Evolutionary conservation across 306 rosid species (phyloP).

Genomic region (Quercus rubra): DNA sequence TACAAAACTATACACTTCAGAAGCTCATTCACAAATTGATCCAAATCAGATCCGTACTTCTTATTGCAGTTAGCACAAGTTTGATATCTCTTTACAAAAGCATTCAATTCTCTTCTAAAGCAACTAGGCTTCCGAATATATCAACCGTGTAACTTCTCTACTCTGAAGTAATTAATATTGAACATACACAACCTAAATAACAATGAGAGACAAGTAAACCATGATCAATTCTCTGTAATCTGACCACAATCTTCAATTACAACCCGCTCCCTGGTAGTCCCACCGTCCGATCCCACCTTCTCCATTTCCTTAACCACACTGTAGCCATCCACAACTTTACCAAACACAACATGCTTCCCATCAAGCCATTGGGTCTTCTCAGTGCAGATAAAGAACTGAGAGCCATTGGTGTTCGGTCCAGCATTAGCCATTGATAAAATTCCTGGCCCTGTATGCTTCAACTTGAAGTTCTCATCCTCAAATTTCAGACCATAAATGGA

Average conservation of each 20-base stretch:
- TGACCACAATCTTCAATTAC: slow-evolving; percentile 81
- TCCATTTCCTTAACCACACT: slow-evolving; percentile 72
- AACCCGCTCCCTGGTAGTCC: slow-evolving; percentile 51
- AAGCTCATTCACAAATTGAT: background rate
- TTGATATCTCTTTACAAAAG: background rate
- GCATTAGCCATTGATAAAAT: slow-evolving; percentile 88
- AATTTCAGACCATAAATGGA: slow-evolving; percentile 75
- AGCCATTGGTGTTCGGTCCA: slow-evolving; percentile 72
- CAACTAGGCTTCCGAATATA: background rate
- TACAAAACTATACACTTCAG: too few species aligned
- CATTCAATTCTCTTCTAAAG: background rate
- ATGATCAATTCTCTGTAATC: slow-evolving; percentile 29
- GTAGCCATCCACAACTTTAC: slow-evolving; percentile 78
- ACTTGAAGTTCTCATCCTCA: slow-evolving; percentile 66
- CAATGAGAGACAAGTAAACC: background rate
- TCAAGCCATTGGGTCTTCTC: slow-evolving; percentile 66
- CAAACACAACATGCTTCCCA: slow-evolving; percentile 90
- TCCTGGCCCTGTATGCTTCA: slow-evolving; percentile 78
- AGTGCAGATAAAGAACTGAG: slow-evolving; percentile 82
- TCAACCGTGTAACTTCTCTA: too few species aligned
- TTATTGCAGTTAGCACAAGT: background rate
- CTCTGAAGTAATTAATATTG: background rate
- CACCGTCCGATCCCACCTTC: slow-evolving; percentile 59
- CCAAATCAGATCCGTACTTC: too few species aligned
- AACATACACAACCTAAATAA: background rate